These are phyloP conservation scores for Penicillium sclerotigenum DNA, from an alignment of 2,329 filamentous ascomycete species.

Conservation along the genomic window DNA sequence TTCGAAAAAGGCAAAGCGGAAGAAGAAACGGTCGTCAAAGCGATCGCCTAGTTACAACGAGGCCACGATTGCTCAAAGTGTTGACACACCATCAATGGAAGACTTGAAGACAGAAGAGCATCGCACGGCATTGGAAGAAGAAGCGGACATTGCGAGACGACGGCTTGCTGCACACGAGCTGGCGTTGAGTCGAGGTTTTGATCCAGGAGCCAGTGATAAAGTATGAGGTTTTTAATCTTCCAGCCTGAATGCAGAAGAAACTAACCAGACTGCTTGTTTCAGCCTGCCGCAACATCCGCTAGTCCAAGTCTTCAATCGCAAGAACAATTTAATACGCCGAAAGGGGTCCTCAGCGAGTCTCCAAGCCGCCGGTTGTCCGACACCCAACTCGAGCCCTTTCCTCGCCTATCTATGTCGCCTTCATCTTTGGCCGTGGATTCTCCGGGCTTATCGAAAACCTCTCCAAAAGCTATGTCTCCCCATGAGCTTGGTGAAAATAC, in stretches of 20 bases:
- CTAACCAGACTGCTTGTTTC: conserved; percentile 1
- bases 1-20: conserved; percentile 44
- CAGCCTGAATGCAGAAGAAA: not conserved
- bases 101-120: conserved; percentile 60
- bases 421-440: conserved; percentile 6
- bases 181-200: conserved; percentile 54
- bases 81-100: conserved; percentile 48
- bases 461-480: conserved; percentile 11
- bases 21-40: conserved; percentile 29
- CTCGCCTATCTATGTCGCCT: conserved; percentile 23
- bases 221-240: conserved; percentile 21
- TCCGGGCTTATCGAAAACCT: conserved; percentile 1
- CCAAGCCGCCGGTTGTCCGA: conserved; percentile 14
- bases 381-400: conserved; percentile 35
- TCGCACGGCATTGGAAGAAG: conserved; percentile 52
- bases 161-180: conserved; percentile 55
- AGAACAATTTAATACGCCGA: conserved; percentile 3
- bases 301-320: conserved; percentile 8
- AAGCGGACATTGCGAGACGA: conserved; percentile 52
- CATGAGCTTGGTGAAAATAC: not conserved
- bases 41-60: conserved; percentile 26
- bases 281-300: conserved; percentile 8
- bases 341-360: conserved; percentile 12
- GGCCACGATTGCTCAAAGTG: conserved; percentile 28
- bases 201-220: conserved; percentile 24